Conservation (phyloP, 345 rosid species). For the Populus simonii region DNA sequence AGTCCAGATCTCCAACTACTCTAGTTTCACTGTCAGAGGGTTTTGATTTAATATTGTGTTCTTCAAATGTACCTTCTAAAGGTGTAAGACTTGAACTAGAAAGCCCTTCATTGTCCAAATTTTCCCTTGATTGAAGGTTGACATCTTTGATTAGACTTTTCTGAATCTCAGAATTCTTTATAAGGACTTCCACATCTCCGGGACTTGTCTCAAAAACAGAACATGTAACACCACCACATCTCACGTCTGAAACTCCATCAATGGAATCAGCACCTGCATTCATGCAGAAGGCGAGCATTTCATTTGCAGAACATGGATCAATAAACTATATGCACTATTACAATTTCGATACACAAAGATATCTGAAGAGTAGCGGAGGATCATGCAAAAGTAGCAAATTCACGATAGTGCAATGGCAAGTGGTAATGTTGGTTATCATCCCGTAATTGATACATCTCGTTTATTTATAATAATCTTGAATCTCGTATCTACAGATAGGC, state of each 20-base stretch:
- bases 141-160: slow-evolving; percentile 17
- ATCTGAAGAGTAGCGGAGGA: not conserved
- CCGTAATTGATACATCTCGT: not conserved
- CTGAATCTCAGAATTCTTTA: slow-evolving; percentile 19
- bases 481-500: not conserved
- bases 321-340: not conserved
- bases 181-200: slow-evolving; percentile 2
- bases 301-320: not conserved
- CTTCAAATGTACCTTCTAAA: slow-evolving; percentile 1
- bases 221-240: slow-evolving; percentile 22
- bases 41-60: not conserved
- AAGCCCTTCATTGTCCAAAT: slow-evolving; percentile 10
- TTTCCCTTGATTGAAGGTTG: slow-evolving; percentile 8
- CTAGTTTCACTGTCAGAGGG: slow-evolving; percentile 18
- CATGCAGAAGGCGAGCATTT: slow-evolving; percentile 20
- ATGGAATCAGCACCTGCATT: slow-evolving; percentile 40
- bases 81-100: slow-evolving; percentile 28
- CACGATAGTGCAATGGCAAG: not conserved
- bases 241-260: slow-evolving; percentile 26
- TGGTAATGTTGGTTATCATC: not conserved
- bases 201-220: slow-evolving; percentile 16
- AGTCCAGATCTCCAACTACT: slow-evolving; percentile 24
- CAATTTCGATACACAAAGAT: not conserved
- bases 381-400: not conserved
- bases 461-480: not conserved